Percentiles rank a stretch among this genome's conserved stretches.
phyloP scores from a whole-genome alignment of 2,329 filamentous ascomycete genomes.

The Fusarium sp. region DNA sequence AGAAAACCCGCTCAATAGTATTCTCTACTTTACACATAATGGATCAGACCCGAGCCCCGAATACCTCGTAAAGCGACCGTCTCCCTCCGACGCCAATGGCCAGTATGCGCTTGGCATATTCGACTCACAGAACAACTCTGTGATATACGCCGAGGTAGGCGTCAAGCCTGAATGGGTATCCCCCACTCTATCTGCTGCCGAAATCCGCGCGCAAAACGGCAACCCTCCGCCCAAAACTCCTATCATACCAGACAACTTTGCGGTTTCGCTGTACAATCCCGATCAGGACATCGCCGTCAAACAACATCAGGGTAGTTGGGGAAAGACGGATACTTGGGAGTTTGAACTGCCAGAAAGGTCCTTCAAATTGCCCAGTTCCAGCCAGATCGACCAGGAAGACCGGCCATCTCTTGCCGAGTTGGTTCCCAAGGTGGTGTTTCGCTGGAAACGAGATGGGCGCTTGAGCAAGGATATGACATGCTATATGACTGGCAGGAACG shows the following conservation, averaged over 20 bases:
- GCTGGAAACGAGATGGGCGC: conserved; percentile 89
- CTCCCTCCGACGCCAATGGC: conserved; percentile 76
- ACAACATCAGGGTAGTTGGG: conserved; percentile 81
- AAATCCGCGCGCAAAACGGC: conserved; percentile 76
- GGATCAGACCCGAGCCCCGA: conserved; percentile 83
- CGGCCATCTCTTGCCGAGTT: conserved; percentile 54
- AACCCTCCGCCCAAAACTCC: conserved; percentile 70
- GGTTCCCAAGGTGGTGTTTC: conserved; percentile 82
- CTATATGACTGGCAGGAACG: conserved; percentile 82
- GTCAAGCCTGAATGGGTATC: conserved; percentile 88
- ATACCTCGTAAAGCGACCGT: conserved; percentile 82
- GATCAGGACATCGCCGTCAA: conserved; percentile 82
- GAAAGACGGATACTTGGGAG: conserved; percentile 83
- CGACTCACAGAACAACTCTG: conserved; percentile 81
- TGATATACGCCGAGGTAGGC: conserved; percentile 88
- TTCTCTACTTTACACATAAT: conserved; percentile 72
- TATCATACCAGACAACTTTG: conserved; percentile 80
- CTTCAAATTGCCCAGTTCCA: conserved; percentile 83
- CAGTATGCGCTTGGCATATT: conserved; percentile 88
- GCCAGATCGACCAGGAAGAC: conserved; percentile 78
- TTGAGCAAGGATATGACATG: conserved; percentile 90
- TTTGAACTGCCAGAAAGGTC: conserved; percentile 91
- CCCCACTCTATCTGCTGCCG: conserved; percentile 81
- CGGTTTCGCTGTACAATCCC: conserved; percentile 92
- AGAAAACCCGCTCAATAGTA: conserved; percentile 65